Conservation (phyloP, 768 basidiomycete genomes). For the Calocera cornea region DNA sequence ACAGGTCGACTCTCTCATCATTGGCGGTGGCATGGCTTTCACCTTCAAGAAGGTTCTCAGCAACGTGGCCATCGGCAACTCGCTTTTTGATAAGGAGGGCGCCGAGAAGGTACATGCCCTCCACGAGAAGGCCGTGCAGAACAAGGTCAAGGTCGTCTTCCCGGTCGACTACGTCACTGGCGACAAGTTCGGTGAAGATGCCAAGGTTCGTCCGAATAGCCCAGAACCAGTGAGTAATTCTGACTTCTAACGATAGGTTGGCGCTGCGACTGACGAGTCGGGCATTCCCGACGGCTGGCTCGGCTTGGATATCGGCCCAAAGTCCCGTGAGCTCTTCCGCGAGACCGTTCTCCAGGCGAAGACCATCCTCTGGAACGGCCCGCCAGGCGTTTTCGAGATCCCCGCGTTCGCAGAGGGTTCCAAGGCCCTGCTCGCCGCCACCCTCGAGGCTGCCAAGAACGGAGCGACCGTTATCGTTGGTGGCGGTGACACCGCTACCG, state of each 20-base stretch:
- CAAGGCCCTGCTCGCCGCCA: slow-evolving; percentile 66
- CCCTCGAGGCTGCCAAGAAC: slow-evolving; percentile 69
- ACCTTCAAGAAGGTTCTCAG: slow-evolving; percentile 96
- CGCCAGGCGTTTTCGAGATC: slow-evolving; percentile 97
- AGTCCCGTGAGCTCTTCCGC: slow-evolving; percentile 69
- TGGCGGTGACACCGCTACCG: slow-evolving; percentile 91
- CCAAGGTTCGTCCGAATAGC: slow-evolving; percentile 47
- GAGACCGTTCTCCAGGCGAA: slow-evolving; percentile 72
- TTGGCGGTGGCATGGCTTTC: slow-evolving; percentile 97
- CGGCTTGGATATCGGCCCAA: slow-evolving; percentile 84
- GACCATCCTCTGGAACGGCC: slow-evolving; percentile 96
- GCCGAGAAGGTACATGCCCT: slow-evolving; percentile 71
- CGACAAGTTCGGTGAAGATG: slow-evolving; percentile 90
- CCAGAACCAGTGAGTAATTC: too few species aligned
- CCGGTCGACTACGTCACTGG: slow-evolving; percentile 89
- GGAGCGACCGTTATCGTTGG: slow-evolving; percentile 92
- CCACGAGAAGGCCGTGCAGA: slow-evolving; percentile 81
- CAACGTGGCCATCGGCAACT: slow-evolving; percentile 78
- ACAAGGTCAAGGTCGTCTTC: slow-evolving; percentile 88
- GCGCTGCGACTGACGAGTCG: slow-evolving; percentile 57
- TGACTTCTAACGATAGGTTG: slow-evolving; percentile 36
- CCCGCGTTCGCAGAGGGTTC: slow-evolving; percentile 80
- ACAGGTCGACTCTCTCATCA: slow-evolving; percentile 87
- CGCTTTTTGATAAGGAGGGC: slow-evolving; percentile 83
- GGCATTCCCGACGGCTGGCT: slow-evolving; percentile 91